Conservation (phyloP, 1,139 yeast species). For the Pichia sp. region DNA sequence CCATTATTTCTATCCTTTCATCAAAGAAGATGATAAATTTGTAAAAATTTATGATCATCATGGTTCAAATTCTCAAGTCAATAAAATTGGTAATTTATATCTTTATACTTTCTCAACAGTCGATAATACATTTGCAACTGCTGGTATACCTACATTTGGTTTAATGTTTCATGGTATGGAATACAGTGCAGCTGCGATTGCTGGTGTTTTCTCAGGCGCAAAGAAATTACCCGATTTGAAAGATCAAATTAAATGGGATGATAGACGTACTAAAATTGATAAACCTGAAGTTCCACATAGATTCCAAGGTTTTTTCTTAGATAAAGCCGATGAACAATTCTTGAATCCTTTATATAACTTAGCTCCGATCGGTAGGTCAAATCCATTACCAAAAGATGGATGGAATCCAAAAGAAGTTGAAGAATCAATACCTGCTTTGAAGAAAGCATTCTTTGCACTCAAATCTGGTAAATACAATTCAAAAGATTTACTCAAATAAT, state of each 20-base stretch:
- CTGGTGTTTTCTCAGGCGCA: conserved; percentile 40
- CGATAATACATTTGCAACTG: conserved; percentile 40
- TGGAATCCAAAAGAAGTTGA: conserved; percentile 11
- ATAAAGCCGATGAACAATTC: conserved; percentile 15
- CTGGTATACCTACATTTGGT: conserved; percentile 37
- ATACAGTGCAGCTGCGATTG: conserved; percentile 40
- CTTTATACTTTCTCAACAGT: conserved; percentile 35
- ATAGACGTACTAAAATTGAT: conserved; percentile 13
- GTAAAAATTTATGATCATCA: conserved; percentile 12
- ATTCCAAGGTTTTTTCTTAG: conserved; percentile 15
- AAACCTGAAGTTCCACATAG: conserved; percentile 19
- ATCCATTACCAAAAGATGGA: conserved; percentile 12
- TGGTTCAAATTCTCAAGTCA: conserved; percentile 11
- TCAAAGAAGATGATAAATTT: conserved; percentile 18
- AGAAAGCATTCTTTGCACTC: conserved; percentile 12
- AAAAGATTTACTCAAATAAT: conserved; percentile 8
- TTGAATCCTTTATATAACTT: conserved; percentile 17
- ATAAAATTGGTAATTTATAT: conserved; percentile 31
- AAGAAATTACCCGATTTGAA: conserved; percentile 22
- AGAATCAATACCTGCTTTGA: conserved; percentile 12
- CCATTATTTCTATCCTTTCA: conserved; percentile 37
- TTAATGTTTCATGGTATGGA: conserved; percentile 41
- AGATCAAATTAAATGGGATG: conserved; percentile 24
- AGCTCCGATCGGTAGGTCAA: conserved; percentile 14
- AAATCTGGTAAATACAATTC: conserved; percentile 7